phyloP scores from a whole-genome alignment of 495 filamentous ascomycete species.

The Hamigera avellanea region DNA sequence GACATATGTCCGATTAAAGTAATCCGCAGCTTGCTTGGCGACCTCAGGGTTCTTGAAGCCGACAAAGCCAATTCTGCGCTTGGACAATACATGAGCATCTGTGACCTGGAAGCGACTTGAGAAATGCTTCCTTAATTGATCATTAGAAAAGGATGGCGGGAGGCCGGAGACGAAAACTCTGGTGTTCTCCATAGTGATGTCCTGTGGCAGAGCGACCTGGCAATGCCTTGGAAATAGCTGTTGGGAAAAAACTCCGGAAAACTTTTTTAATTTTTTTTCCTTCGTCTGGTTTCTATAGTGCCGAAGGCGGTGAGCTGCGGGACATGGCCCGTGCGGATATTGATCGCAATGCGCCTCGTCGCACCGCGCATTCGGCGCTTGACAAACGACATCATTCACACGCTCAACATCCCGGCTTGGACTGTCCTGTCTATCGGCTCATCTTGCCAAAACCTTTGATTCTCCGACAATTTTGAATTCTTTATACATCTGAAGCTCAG shows the following conservation, averaged over 20 bases:
- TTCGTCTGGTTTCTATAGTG: constrained; percentile 18
- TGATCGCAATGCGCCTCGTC: constrained; percentile 1
- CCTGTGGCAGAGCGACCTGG: constrained; percentile 1
- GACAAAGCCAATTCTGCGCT: constrained; percentile 88
- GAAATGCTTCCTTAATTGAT: constrained; percentile 85
- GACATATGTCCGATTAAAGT: constrained; percentile 91
- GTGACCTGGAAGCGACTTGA: constrained; percentile 64
- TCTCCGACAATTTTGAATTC: no score
- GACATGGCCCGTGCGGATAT: constrained; percentile 6
- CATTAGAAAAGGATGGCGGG: constrained; percentile 58
- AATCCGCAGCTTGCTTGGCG: constrained; percentile 72
- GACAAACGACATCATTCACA: no score
- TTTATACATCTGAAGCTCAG: neutral
- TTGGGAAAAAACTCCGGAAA: constrained; percentile 9
- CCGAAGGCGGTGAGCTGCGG: constrained; percentile 23
- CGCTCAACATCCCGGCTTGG: no score
- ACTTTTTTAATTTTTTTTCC: constrained; percentile 18
- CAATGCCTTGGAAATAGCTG: constrained; percentile 9
- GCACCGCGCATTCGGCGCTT: constrained; percentile 8
- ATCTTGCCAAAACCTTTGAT: no score
- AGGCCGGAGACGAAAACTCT: constrained; percentile 86
- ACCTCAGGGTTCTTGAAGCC: constrained; percentile 79
- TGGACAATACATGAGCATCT: constrained; percentile 79
- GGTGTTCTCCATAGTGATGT: constrained; percentile 37
- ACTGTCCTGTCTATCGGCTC: no score